Base-by-base conservation (phyloP, 192 early-diverging fungal species). In the Diversispora epigaea region DNA sequence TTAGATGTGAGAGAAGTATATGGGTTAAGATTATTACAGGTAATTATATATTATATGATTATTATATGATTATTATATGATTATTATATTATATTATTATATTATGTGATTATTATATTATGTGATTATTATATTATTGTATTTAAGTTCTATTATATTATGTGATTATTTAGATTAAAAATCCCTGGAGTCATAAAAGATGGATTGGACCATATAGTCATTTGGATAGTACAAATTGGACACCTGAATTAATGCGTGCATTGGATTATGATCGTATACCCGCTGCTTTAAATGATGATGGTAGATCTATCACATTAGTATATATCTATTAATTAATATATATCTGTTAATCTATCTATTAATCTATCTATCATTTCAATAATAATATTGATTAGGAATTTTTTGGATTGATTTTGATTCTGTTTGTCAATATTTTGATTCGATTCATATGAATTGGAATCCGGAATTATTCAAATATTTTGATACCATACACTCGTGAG, bases 321-420 rank as follows among this genome's bases (percentile, higher is more conserved):
- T n/a, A 15, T 39, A 39, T 21, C 45, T 62, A 40, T 52, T 22
- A 68, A 47, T 39, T 5, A 68, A 65, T 45, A 40, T 40, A 39
- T 32, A 32, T 32, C 25, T 32, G n/a, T n/a, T n/a, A n/a, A 32
- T 32, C 25, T 32, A 32, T 2, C 3, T 0, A 4, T 64, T 43
- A 3, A 47, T 7, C 15, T 7, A 14, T 14, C 10, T 39, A 11
- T 21, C 6, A 58, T 45, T 22, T 46, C n/a, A 12, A 68, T 7
- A 45, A 4, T 56, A 57, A 17, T 25, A 46, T 71, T 46, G 11
- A 40, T 14, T 21, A 84, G 84, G 85, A 15, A 89, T 93, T 1
- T 96, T 96, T 76, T 96, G 95, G 93, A 94, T 98, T 25, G 88
- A 94, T 69, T 98, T 87, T 76, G 90, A 89, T 6, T 94, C 93